Base-by-base conservation (phyloP, 192 early-diverging fungal species). In the Entophlyctis luteolus region DNA sequence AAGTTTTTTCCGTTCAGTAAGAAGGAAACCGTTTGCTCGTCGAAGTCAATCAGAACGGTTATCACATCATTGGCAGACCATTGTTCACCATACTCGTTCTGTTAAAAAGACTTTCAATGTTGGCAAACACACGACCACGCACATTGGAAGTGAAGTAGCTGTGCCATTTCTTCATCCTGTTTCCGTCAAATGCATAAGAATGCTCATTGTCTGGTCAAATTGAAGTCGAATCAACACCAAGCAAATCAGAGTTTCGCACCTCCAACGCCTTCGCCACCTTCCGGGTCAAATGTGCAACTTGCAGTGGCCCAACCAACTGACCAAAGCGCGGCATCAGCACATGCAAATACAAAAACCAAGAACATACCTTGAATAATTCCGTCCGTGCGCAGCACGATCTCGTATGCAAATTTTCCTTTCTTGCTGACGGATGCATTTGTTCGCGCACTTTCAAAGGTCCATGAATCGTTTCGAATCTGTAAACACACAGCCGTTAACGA, bases 101-200 rank as follows among this genome's bases (percentile, higher is more conserved):
- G 49, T 3, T 39, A 0, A 56, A 29, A 18, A 52, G 28, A 20
- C 22, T 0, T 52, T 50, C 29, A 20, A 36, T 27, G 31, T 50
- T 36, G 42, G 48, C 65, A 8, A 31, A 28, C 55, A 48, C 37
- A 20, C 22, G 22, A 50, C 20, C 18, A 65, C 58, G 39, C 48
- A 72, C 81, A 62, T 73, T 55, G 20, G 25, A 71, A 29, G 59
- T 58, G 18, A 27, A 65, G 32, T 47, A 50, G 25, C 81, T 85
- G 75, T 89, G 84, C 89, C 91, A 93, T 31, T 89, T 86, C 57
- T 84, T 77, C 27, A 74, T 83, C 10, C 91, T 73, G 36, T 86
- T 81, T 25, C 91, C 88, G 70, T 93, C 91, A 70, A 79, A 90
- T 16, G 89, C 84, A 71, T 91, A 93, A 5, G 90, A 91, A 68